These are phyloP conservation scores for Plantago rigida DNA, from an alignment of 305 asterid species.

Conservation along the genomic window DNA sequence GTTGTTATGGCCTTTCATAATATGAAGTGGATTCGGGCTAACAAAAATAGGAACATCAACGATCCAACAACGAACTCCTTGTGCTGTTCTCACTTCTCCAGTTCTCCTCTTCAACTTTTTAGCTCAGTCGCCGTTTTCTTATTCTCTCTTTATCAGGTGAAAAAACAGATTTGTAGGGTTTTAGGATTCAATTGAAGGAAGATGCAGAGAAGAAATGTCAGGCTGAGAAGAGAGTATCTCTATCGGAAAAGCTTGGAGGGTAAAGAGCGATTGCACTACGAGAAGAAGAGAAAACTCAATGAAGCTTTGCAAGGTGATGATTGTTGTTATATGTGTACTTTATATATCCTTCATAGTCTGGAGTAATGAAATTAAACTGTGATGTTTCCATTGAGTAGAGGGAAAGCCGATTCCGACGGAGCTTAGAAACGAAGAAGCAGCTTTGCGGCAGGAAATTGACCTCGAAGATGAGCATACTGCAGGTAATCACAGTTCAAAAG, in stretches of 20 bases:
- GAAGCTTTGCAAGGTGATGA: conserved; percentile 62
- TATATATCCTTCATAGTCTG: no score
- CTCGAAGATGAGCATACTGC: conserved; percentile 85
- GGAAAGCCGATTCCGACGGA: conserved; percentile 96
- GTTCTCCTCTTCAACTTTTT: no score
- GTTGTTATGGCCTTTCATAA: no score
- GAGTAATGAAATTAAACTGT: neutral
- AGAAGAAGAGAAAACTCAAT: conserved; percentile 75
- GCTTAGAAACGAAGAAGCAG: conserved; percentile 86
- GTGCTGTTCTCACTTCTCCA: no score
- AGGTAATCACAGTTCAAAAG: conserved; percentile 28
- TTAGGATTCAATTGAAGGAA: neutral
- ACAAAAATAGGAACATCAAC: no score
- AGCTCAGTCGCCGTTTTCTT: no score
- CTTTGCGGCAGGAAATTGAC: conserved; percentile 79
- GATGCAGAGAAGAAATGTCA: conserved; percentile 70
- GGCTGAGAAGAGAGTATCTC: conserved; percentile 71
- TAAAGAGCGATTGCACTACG: conserved; percentile 69
- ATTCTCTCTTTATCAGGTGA: no score
- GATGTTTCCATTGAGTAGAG: conserved; percentile 33
- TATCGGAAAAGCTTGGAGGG: conserved; percentile 85
- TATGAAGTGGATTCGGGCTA: no score
- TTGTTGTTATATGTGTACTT: neutral
- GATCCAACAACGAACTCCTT: no score
- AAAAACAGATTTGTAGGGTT: neutral